phyloP scores from a whole-genome alignment of 495 filamentous ascomycete genomes.

The Thermothielavioides terrestris region DNA sequence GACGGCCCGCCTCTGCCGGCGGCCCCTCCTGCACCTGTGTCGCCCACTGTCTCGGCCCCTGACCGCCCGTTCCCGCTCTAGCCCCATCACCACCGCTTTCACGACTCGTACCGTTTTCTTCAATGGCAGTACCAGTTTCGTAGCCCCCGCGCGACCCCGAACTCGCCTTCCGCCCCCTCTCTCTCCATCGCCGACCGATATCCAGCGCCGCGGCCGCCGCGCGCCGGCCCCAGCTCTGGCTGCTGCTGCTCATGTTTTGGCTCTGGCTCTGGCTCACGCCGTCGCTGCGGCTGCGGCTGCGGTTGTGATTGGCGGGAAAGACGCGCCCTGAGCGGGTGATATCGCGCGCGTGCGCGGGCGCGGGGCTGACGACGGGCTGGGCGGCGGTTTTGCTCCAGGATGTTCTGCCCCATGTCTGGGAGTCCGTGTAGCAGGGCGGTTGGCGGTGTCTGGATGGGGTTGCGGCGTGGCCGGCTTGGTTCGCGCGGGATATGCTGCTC shows the following conservation, averaged over 20 bases:
- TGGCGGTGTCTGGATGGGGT: too few species aligned
- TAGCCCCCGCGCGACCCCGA: neutral
- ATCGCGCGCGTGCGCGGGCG: neutral
- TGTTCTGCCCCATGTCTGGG: too few species aligned
- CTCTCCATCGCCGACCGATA: conserved; percentile 11
- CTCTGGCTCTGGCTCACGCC: neutral
- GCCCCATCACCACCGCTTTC: neutral
- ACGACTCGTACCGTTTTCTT: neutral
- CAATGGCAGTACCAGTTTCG: neutral
- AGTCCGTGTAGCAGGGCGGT: neutral
- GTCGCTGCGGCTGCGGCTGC: neutral
- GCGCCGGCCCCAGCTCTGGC: conserved; percentile 17
- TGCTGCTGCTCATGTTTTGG: neutral
- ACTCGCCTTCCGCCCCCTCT: conserved; percentile 11
- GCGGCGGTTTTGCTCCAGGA: neutral
- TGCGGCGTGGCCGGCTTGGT: too few species aligned
- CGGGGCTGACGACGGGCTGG: neutral
- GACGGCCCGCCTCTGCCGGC: neutral
- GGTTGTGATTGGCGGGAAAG: too few species aligned
- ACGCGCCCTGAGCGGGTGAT: too few species aligned
- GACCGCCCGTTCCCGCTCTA: neutral
- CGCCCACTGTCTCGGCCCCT: too few species aligned
- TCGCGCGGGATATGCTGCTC: too few species aligned
- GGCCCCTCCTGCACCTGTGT: too few species aligned
- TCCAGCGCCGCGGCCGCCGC: conserved; percentile 18